phyloP scores from a whole-genome alignment of 2,329 filamentous ascomycete genomes.

The Clonostachys sp. region DNA sequence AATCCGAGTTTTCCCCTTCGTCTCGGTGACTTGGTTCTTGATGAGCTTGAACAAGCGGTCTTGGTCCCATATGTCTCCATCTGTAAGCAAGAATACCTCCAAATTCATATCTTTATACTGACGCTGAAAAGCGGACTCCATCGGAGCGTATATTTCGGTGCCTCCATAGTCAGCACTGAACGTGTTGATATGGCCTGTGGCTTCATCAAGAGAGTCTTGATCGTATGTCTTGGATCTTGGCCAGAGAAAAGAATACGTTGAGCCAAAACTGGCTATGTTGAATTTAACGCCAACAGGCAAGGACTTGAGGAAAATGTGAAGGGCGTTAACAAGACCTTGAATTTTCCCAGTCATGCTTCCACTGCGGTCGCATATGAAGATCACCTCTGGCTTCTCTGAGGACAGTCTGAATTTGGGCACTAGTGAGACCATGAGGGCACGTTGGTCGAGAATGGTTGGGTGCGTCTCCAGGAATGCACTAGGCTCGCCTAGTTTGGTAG shows the following conservation, averaged over 20 bases:
- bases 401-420: slow-evolving; percentile 65
- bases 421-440: slow-evolving; percentile 66
- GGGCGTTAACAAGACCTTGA: slow-evolving; percentile 43
- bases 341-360: slow-evolving; percentile 60
- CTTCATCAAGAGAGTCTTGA: slow-evolving; percentile 34
- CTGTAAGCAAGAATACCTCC: slow-evolving; percentile 51
- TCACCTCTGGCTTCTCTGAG: slow-evolving; percentile 51
- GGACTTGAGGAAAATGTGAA: slow-evolving; percentile 62
- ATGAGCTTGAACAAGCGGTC: slow-evolving; percentile 37
- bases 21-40: slow-evolving; percentile 27
- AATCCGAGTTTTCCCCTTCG: slow-evolving; percentile 38
- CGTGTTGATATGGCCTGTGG: slow-evolving; percentile 29
- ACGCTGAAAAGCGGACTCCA: slow-evolving; percentile 35
- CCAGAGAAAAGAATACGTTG: slow-evolving; percentile 38
- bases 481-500: slow-evolving; percentile 54
- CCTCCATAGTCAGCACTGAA: slow-evolving; percentile 46
- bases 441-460: slow-evolving; percentile 52
- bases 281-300: slow-evolving; percentile 60
- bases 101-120: slow-evolving; percentile 39
- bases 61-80: slow-evolving; percentile 49
- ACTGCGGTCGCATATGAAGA: slow-evolving; percentile 72
- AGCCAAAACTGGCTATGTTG: slow-evolving; percentile 68
- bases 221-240: slow-evolving; percentile 38
- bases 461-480: slow-evolving; percentile 64
- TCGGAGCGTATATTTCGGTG: slow-evolving; percentile 43